Conservation (phyloP, 2,329 filamentous ascomycete species). For the Tolypocladium tundrense region DNA sequence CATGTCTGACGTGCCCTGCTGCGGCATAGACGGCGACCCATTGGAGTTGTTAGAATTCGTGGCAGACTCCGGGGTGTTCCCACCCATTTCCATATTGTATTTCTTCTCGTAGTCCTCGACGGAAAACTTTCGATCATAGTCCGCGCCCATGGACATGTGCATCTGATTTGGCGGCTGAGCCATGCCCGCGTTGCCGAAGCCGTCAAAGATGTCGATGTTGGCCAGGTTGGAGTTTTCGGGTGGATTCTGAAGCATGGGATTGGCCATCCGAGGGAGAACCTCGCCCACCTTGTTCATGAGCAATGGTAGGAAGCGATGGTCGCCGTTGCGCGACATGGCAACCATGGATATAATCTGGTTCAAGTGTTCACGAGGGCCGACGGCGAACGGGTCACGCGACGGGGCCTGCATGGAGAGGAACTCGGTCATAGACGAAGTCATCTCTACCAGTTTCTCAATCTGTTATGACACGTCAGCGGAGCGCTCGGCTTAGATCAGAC, state of each 20-base stretch:
- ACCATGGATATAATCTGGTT: conserved; percentile 58
- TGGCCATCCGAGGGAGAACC: conserved; percentile 51
- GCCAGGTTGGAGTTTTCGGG: conserved; percentile 44
- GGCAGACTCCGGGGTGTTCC: conserved; percentile 22
- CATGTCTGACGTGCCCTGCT: conserved; percentile 23
- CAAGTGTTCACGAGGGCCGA: conserved; percentile 64
- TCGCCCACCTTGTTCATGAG: conserved; percentile 68
- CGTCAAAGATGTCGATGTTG: conserved; percentile 54
- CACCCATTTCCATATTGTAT: conserved; percentile 23
- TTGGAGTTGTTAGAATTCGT: conserved; percentile 19
- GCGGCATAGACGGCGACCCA: conserved; percentile 16
- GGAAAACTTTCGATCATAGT: conserved; percentile 35
- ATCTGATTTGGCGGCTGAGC: conserved; percentile 36
- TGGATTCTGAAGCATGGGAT: conserved; percentile 48
- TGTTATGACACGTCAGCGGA: conserved; percentile 14
- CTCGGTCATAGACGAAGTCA: conserved; percentile 63
- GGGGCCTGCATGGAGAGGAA: conserved; percentile 57
- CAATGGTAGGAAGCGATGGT: conserved; percentile 67
- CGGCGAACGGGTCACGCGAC: conserved; percentile 49
- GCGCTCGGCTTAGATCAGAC: not conserved
- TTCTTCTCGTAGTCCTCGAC: conserved; percentile 32
- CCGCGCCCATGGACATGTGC: conserved; percentile 33
- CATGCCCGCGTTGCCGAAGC: conserved; percentile 54
- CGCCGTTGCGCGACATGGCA: conserved; percentile 61
- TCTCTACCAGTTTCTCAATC: conserved; percentile 73